Base-by-base conservation (phyloP, 192 early-diverging fungal species). In the Coemansia sp. region DNA sequence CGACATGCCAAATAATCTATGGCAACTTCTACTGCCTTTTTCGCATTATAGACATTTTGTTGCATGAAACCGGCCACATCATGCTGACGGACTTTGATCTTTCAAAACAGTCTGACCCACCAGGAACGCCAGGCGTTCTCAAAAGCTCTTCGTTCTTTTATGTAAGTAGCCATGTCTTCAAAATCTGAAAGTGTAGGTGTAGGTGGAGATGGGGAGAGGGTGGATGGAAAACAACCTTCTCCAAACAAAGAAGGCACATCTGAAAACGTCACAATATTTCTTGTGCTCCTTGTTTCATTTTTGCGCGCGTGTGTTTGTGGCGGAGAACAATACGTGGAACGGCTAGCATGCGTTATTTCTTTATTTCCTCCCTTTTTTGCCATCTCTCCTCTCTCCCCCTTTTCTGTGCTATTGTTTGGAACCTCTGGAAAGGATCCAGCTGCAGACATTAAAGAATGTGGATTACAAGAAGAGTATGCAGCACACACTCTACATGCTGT, bases 11-110 rank as follows among this genome's bases (percentile, higher is more conserved):
- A 15, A 52, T 6, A 54, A 54, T 54, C 51, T 26, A 54, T 21
- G 51, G 21, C 51, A 59, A 41, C 5, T 16, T 59, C 57, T 59
- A 59, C 51, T 54, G 51, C 51, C n/a, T 49, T 1, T 26, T 54
- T 26, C 21, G 12, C 71, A 51, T 8, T 63, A 41, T 81, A 81
- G 78, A 94, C 69, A 98, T 98, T 68, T 83, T 99, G 36, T 78
- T 99, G 58, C 95, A 98, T 75, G 88, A 93, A 63, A 95, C 89
- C 39, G 97, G 97, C 10, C 97, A 99, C 79, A 98, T 99, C 68
- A 98, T 96, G 95, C 85, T 99, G 66, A 93, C 94, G 13, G 98
- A 99, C 71, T 99, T 99, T 86, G 98, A 98, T 80, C 88, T 99
- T 16, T 95, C 94, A 8, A 99, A 99, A 86, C 94, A 94, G 64